A percentile compares a stretch with the other conserved stretches of the same genome.
Evolutionary conservation across 768 basidiomycete species (phyloP).

Genomic region (Lentinula sp.): DNA sequence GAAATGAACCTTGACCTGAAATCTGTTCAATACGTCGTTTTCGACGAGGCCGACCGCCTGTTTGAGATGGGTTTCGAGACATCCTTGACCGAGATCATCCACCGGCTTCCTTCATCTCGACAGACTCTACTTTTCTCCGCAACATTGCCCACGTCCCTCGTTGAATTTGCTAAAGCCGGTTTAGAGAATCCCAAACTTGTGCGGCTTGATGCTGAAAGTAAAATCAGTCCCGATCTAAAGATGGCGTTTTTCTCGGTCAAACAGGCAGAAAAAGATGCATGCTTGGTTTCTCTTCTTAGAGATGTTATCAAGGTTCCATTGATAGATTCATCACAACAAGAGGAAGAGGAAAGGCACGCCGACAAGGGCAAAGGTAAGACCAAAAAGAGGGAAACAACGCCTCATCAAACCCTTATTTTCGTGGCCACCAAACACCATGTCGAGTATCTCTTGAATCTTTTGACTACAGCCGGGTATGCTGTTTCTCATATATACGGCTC

Average conservation of each 20-base stretch:
- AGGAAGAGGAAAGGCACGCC: conserved; percentile 24
- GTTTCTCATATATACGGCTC: conserved; percentile 95
- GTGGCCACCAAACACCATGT: conserved; percentile 98
- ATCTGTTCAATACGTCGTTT: conserved; percentile 84
- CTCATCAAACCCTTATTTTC: conserved; percentile 93
- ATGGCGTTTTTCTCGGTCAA: conserved; percentile 95
- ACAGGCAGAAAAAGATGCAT: conserved; percentile 91
- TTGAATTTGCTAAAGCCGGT: conserved; percentile 98
- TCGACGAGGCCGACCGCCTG: conserved; percentile 96
- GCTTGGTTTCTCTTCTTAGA: conserved; percentile 73
- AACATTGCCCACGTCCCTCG: conserved; percentile 90
- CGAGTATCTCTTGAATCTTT: conserved; percentile 80
- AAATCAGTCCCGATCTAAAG: conserved; percentile 88
- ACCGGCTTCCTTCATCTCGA: conserved; percentile 78
- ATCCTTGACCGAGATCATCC: conserved; percentile 86
- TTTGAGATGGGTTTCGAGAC: conserved; percentile 98
- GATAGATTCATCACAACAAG: conserved; percentile 23
- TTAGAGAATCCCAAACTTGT: conserved; percentile 90
- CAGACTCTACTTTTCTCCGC: conserved; percentile 97
- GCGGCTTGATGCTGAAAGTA: conserved; percentile 93
- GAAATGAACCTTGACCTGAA: conserved; percentile 95
- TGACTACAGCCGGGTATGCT: conserved; percentile 77
- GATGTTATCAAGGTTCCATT: conserved; percentile 85
- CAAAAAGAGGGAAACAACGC: conserved; percentile 52
- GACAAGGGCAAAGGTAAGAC: conserved; percentile 42